A percentile compares a stretch with the other conserved stretches of the same genome.
Evolutionary conservation across 2,329 filamentous ascomycete species (phyloP).

Genomic region (Bisporella sp.): DNA sequence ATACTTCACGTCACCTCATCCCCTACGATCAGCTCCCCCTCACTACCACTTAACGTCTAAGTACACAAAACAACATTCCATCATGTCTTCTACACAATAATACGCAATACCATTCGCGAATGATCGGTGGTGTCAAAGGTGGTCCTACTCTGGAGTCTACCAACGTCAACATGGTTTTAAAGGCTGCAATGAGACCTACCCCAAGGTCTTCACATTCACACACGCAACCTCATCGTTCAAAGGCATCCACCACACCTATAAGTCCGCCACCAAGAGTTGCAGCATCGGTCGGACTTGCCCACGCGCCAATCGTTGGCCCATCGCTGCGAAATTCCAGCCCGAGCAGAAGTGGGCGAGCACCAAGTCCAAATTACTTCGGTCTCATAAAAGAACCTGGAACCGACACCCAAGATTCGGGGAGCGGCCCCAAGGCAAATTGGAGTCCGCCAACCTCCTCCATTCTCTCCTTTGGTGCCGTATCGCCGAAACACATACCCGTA

Average conservation of each 20-base stretch:
- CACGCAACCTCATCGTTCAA: conserved; percentile 16
- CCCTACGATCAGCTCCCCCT: too few relatives aligned
- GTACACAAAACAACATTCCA: too few relatives aligned
- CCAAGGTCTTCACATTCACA: conserved; percentile 19
- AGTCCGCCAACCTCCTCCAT: conserved; percentile 65
- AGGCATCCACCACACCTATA: conserved; percentile 16
- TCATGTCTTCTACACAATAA: too few relatives aligned
- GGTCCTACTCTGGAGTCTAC: not conserved
- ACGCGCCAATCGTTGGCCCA: conserved; percentile 14
- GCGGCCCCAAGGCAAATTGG: conserved; percentile 65
- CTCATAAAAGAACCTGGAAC: conserved; percentile 56
- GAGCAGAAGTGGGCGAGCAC: conserved; percentile 31
- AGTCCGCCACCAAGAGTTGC: conserved; percentile 15
- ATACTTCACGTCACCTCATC: too few relatives aligned
- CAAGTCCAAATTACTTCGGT: conserved; percentile 85
- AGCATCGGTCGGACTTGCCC: conserved; percentile 21
- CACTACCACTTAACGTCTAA: too few relatives aligned
- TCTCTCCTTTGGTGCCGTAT: conserved; percentile 59
- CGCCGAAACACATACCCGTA: conserved; percentile 62
- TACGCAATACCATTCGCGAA: not conserved
- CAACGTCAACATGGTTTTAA: conserved; percentile 19
- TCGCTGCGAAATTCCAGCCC: conserved; percentile 18
- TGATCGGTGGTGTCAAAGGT: not conserved
- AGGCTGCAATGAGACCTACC: conserved; percentile 22
- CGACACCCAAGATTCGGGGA: conserved; percentile 57